Conservation (phyloP, 306 rosid genomes). For the Dalbergia oliveri region DNA sequence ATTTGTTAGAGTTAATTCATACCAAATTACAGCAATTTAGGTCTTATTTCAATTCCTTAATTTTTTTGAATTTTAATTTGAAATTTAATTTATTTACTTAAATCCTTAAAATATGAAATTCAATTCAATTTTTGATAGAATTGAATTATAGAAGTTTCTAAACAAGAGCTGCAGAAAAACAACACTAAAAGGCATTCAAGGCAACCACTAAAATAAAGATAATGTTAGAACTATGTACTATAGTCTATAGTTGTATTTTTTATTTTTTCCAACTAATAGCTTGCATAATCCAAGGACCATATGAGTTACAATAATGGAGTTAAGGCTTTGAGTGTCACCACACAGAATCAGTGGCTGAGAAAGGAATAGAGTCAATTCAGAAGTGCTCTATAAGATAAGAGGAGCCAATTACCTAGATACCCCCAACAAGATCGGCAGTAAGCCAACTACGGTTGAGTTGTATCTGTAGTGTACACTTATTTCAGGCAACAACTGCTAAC, state of each 20-base stretch:
- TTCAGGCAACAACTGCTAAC: background rate
- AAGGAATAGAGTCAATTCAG: conserved; percentile 6
- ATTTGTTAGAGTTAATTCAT: too few relatives aligned
- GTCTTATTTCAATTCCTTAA: too few relatives aligned
- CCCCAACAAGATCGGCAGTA: conserved; percentile 16
- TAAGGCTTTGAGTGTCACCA: background rate
- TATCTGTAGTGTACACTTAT: conserved; percentile 1
- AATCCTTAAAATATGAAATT: too few relatives aligned
- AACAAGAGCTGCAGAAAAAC: background rate
- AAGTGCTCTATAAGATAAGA: background rate
- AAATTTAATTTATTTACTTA: too few relatives aligned
- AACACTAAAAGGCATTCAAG: background rate
- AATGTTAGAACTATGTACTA: background rate
- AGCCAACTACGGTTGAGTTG: background rate
- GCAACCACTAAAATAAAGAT: background rate
- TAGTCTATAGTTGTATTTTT: background rate
- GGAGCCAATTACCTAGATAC: conserved; percentile 18
- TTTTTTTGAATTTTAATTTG: too few relatives aligned
- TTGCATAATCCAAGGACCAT: background rate
- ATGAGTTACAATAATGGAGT: background rate
- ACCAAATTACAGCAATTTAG: too few relatives aligned
- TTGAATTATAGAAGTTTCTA: too few relatives aligned
- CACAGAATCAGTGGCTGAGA: conserved; percentile 16
- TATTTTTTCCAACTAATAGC: background rate
- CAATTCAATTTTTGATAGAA: too few relatives aligned